Percentiles rank a stretch among this genome's conserved stretches.
Evolutionary conservation across 2,329 filamentous ascomycete species (phyloP).

Genomic region (Cryphonectria carpinicola): DNA sequence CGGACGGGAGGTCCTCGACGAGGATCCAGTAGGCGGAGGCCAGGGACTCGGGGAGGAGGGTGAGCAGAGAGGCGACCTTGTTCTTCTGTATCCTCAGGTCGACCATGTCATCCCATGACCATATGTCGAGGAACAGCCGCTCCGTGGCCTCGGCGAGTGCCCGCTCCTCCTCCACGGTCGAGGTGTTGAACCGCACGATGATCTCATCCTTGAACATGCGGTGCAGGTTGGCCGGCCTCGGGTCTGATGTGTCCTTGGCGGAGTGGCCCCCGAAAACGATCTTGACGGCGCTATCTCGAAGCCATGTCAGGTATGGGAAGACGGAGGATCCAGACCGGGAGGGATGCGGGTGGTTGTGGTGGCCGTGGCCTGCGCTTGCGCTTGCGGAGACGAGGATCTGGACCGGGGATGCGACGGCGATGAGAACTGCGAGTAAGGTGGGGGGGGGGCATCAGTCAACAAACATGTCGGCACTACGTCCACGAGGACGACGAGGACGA

Average conservation of each 20-base stretch:
- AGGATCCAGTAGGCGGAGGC: slow-evolving; percentile 73
- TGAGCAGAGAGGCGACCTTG: slow-evolving; percentile 77
- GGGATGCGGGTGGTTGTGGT: slow-evolving; percentile 26
- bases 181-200: slow-evolving; percentile 87
- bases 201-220: slow-evolving; percentile 73
- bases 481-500: background rate
- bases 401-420: slow-evolving; percentile 10
- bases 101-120: slow-evolving; percentile 73
- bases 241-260: slow-evolving; percentile 35
- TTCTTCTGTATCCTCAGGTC: slow-evolving; percentile 81
- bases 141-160: slow-evolving; percentile 74
- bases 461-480: background rate
- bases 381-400: slow-evolving; percentile 16
- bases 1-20: slow-evolving; percentile 78
- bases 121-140: slow-evolving; percentile 83
- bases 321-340: slow-evolving; percentile 31
- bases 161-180: slow-evolving; percentile 66
- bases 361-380: slow-evolving; percentile 23
- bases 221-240: slow-evolving; percentile 33
- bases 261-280: slow-evolving; percentile 53
- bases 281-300: slow-evolving; percentile 55
- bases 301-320: slow-evolving; percentile 54
- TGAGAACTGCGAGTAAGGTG: slow-evolving; percentile 14
- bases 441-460: background rate
- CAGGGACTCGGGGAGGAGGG: slow-evolving; percentile 75